A percentile compares a stretch with the other conserved stretches of the same genome.
phyloP scores from a whole-genome alignment of 768 basidiomycete species.

The Psilocybe sp. region DNA sequence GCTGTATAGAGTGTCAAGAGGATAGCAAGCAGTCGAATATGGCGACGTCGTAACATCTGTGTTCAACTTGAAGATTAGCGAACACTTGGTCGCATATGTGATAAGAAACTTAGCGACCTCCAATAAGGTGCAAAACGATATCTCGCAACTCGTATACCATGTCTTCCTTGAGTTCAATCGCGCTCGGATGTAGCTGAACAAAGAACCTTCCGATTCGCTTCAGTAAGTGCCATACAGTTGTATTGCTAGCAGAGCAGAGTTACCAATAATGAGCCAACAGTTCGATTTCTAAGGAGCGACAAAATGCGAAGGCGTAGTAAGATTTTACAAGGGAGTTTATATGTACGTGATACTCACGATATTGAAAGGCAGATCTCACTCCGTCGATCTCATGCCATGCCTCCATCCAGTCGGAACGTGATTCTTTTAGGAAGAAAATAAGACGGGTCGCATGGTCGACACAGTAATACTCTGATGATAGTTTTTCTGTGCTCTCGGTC shows the following conservation, averaged over 20 bases:
- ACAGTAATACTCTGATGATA: conserved; percentile 28
- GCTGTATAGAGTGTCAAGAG: conserved; percentile 31
- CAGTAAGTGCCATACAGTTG: neutral
- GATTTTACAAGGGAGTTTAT: neutral
- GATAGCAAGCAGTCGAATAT: conserved; percentile 37
- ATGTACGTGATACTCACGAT: conserved; percentile 29
- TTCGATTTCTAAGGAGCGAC: conserved; percentile 27
- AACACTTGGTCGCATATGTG: no score
- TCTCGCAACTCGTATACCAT: conserved; percentile 35
- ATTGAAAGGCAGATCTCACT: conserved; percentile 31
- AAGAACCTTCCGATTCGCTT: conserved; percentile 27
- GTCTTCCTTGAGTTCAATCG: conserved; percentile 19
- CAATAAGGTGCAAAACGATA: conserved; percentile 35
- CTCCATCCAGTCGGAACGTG: conserved; percentile 28
- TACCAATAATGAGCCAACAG: conserved; percentile 43
- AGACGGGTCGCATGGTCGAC: conserved; percentile 40
- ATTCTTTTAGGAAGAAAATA: conserved; percentile 56
- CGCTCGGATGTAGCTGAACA: conserved; percentile 31
- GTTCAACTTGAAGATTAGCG: neutral
- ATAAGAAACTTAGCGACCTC: conserved; percentile 21
- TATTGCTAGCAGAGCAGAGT: neutral
- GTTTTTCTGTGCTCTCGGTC: conserved; percentile 27
- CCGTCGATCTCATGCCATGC: conserved; percentile 32
- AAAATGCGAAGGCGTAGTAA: neutral
- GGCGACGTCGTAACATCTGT: conserved; percentile 38